Base-by-base conservation (phyloP, 2,329 filamentous ascomycete species). In the Diatrype stigma region DNA sequence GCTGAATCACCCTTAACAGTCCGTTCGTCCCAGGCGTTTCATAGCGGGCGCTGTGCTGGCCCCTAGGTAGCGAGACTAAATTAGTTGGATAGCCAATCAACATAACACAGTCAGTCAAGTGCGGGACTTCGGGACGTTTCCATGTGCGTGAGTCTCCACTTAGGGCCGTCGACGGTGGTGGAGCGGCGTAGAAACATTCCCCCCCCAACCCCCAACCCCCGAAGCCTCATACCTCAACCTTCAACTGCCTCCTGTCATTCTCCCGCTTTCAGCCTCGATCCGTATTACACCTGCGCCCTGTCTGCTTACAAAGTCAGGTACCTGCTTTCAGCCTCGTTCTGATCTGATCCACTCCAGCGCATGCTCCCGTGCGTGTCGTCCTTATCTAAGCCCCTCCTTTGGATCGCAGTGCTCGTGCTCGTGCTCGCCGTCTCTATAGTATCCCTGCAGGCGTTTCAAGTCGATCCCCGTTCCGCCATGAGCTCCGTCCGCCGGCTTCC, bases 401-500 rank as follows among this genome's bases (percentile, higher is more conserved):
- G 16, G 5, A 16, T 26, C 22, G 5, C 40, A 3, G 6, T 28
- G 21, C 22, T 28, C 11, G 6, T 28, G 21, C 22, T 28, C 12
- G 40, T 26, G 7, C 23, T 28, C n/a, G 40, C 14, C 40, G 6
- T 26, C 10, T 44, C 40, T 8, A n/a, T 17, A n/a, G n/a, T n/a
- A 23, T 44, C 14, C 6, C 12, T 44, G 11, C 40, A 28, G 40
- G 16, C n/a, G 22, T 14, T 17, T 21, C 21, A 26, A n/a, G 42
- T 42, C 26, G 38, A 45, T 22, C 52, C 53, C 16, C 45, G 56
- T 49, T 40, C 59, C 42, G 45, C 46, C 40, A 58, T 54, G 45
- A 64, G 62, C 57, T 51, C 61, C 42, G 53, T 62, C 47, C 52
- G 56, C 53, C 56, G 59, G 51, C 51, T 60, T 35, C 60, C 55